Evolutionary conservation across 2,329 filamentous ascomycete genomes (phyloP).

Genomic region (Paecilomyces niveus): DNA sequence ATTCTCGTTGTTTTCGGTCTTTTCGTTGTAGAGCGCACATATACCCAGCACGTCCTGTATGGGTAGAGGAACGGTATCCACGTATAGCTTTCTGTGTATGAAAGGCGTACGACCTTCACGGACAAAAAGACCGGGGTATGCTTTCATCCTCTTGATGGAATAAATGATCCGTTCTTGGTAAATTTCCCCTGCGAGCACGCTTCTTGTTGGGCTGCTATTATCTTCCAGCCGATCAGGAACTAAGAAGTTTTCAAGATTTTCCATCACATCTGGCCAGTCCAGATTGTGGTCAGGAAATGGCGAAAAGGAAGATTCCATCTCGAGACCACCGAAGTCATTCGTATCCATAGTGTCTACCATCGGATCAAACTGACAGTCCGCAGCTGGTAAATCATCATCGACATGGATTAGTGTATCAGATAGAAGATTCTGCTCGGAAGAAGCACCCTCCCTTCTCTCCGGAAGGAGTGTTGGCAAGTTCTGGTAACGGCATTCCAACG

Average conservation of each 20-base stretch:
- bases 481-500: constrained; percentile 3
- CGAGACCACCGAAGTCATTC: too few relatives aligned
- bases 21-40: constrained; percentile 1
- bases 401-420: background rate
- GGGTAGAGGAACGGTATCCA: background rate
- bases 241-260: constrained; percentile 1
- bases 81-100: constrained; percentile 1
- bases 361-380: background rate
- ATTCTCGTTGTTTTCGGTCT: constrained; percentile 1
- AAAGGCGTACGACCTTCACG: background rate
- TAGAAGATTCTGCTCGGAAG: background rate
- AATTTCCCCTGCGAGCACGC: constrained; percentile 3
- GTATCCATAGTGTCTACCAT: background rate
- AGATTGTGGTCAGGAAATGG: constrained; percentile 4
- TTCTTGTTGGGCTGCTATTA: constrained; percentile 1
- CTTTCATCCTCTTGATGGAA: constrained; percentile 3
- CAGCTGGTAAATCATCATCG: background rate
- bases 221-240: constrained; percentile 2
- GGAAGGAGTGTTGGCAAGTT: background rate
- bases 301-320: background rate
- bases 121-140: background rate
- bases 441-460: background rate
- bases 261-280: constrained; percentile 6
- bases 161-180: constrained; percentile 4
- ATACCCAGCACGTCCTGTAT: constrained; percentile 2